Base-by-base conservation (phyloP, 352 stramenopile species). In the Hyaloperonospora arabidopsidis region DNA sequence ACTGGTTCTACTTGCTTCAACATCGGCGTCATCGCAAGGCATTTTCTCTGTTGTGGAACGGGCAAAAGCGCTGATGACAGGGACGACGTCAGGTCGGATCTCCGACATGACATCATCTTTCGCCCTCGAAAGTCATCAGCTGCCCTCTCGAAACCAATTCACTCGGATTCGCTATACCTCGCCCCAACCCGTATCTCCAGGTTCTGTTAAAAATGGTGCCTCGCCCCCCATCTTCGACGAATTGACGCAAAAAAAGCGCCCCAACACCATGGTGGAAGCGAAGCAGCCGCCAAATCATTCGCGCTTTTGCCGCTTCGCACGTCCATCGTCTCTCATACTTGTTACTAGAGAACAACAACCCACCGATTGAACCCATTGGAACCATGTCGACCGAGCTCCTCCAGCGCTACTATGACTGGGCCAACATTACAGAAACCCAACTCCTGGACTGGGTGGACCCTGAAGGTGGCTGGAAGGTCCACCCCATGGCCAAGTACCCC, bases 391-490 rank as follows among this genome's bases (percentile, higher is more conserved):
- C 68, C 51, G 52, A 58, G 57, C 52, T 86, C 46, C 79, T 70
- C 65, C 59, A 64, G 44, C 67, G 52, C 50, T 84, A 85, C 68
- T 79, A 86, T 61, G 52, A 70, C 63, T 81, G 74, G 74, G 74
- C 76, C 2, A 63, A 84, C 41, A 64, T 46, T 41, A 61, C 69
- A 40, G 59, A 86, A 44, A 60, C 64, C 19, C 39, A 56, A 22
- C 60, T 87, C 46, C 56, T 87, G 18, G 61, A 79, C 49, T 87
- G 67, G 63, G 61, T 64, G 10, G 68, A 84, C 52, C 68, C 68
- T 10, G 65, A 52, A 6, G 67, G 65, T 21, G 55, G 63, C 45
- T 78, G 74, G 54, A 78, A 79, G 63, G 59, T 74, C 17, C 76
- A 63, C 40, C 68, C 68, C 14, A 63, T 71, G 50, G 49, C 62